phyloP scores from a whole-genome alignment of 75 land plant species.

The Pseudotsuga menziesii region DNA sequence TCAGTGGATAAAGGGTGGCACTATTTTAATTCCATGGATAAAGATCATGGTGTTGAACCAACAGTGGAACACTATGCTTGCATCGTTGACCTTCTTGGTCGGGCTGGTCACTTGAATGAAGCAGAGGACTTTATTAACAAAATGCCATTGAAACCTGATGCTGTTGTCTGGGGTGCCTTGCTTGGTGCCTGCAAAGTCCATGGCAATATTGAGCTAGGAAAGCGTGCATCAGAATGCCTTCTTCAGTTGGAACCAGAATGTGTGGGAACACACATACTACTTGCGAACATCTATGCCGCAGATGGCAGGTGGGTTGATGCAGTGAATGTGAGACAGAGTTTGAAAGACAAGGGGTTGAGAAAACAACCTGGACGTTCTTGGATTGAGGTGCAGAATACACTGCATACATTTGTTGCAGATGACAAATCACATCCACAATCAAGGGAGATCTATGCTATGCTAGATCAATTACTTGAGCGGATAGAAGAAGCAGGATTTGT shows the following conservation, averaged over 20 bases:
- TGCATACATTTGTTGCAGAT: constrained; percentile 13
- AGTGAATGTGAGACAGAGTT: neutral
- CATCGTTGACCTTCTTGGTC: constrained; percentile 52
- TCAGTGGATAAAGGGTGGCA: constrained; percentile 35
- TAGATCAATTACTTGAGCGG: constrained; percentile 1
- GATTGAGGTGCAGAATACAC: constrained; percentile 15
- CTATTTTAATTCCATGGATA: constrained; percentile 36
- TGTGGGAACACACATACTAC: constrained; percentile 28
- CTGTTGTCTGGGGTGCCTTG: constrained; percentile 37
- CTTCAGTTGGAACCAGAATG: constrained; percentile 39
- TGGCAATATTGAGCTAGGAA: constrained; percentile 30
- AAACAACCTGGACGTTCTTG: neutral
- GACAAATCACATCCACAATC: constrained; percentile 10
- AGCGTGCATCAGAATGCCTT: constrained; percentile 21
- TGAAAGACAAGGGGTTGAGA: neutral
- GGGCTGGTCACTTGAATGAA: constrained; percentile 42
- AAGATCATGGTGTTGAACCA: constrained; percentile 33
- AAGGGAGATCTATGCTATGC: constrained; percentile 4
- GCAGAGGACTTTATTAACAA: constrained; percentile 27
- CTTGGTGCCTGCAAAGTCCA: constrained; percentile 40
- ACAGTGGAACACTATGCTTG: constrained; percentile 47
- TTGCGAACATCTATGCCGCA: constrained; percentile 16
- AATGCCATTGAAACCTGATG: constrained; percentile 42
- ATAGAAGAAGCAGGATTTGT: constrained; percentile 8
- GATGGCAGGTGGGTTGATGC: neutral